These are phyloP conservation scores for Hypomontagnella monticulosa DNA, from an alignment of 495 filamentous ascomycete genomes.

Conservation along the genomic window DNA sequence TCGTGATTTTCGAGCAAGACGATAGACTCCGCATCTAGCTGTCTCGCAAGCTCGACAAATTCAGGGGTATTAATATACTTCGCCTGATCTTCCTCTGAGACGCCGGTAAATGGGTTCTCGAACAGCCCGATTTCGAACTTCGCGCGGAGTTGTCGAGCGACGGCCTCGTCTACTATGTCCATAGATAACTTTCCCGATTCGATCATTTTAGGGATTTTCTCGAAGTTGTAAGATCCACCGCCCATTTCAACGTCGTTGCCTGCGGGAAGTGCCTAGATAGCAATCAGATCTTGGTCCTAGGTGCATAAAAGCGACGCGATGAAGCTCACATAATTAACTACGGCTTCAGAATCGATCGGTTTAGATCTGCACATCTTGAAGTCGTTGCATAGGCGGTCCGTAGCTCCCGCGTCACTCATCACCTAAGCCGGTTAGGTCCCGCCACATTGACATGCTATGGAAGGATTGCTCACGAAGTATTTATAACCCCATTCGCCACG, in stretches of 20 bases:
- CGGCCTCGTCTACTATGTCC: constrained; percentile 68
- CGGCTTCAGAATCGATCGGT: constrained; percentile 67
- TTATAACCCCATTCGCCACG: constrained; percentile 75
- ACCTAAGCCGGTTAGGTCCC: constrained; percentile 33
- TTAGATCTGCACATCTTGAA: constrained; percentile 68
- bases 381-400: constrained; percentile 69
- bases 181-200: constrained; percentile 65
- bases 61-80: constrained; percentile 67
- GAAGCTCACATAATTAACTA: constrained; percentile 51
- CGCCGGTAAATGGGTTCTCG: constrained; percentile 69
- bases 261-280: constrained; percentile 62
- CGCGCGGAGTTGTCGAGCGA: constrained; percentile 66
- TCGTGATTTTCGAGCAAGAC: constrained; percentile 75
- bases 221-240: constrained; percentile 74
- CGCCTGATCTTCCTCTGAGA: constrained; percentile 60
- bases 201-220: constrained; percentile 70
- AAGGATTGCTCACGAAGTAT: constrained; percentile 58
- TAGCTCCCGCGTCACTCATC: constrained; percentile 68
- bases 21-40: constrained; percentile 73
- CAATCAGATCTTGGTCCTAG: background rate
- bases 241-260: constrained; percentile 83
- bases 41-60: constrained; percentile 63
- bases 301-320: too few relatives aligned
- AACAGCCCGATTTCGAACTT: constrained; percentile 76
- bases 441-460: constrained; percentile 29